These are phyloP conservation scores for Xylariaceae sp. DNA, from an alignment of 2,329 filamentous ascomycete genomes.

Conservation along the genomic window DNA sequence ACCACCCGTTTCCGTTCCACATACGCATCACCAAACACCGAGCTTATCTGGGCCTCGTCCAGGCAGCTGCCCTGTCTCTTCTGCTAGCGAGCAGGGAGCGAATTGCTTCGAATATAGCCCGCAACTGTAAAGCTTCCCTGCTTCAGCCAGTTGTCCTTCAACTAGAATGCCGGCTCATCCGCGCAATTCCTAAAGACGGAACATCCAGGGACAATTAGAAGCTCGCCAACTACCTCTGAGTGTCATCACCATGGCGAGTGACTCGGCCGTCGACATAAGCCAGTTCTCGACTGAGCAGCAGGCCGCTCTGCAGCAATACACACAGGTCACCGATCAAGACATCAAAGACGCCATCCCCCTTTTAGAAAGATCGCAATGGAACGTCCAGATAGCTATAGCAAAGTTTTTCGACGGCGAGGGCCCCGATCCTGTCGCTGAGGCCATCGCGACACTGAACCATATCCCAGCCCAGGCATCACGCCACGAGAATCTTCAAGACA, in stretches of 20 bases:
- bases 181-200: background rate
- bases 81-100: no score
- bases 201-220: background rate
- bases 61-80: no score
- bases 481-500: conserved; percentile 72
- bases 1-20: no score
- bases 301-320: conserved; percentile 82
- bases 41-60: no score
- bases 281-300: conserved; percentile 77
- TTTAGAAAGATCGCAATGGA: conserved; percentile 88
- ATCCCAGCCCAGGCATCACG: conserved; percentile 61
- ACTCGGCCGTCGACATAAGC: conserved; percentile 56
- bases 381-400: conserved; percentile 93
- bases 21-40: no score
- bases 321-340: conserved; percentile 82
- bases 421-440: conserved; percentile 76
- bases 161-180: no score
- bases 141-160: no score
- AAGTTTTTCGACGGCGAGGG: conserved; percentile 98
- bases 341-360: conserved; percentile 72
- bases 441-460: conserved; percentile 60
- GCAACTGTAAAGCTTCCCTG: no score
- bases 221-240: background rate
- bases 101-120: no score
- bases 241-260: conserved; percentile 39